Conservation (phyloP, 495 filamentous ascomycete genomes). For the Astrocystis sublimbata region DNA sequence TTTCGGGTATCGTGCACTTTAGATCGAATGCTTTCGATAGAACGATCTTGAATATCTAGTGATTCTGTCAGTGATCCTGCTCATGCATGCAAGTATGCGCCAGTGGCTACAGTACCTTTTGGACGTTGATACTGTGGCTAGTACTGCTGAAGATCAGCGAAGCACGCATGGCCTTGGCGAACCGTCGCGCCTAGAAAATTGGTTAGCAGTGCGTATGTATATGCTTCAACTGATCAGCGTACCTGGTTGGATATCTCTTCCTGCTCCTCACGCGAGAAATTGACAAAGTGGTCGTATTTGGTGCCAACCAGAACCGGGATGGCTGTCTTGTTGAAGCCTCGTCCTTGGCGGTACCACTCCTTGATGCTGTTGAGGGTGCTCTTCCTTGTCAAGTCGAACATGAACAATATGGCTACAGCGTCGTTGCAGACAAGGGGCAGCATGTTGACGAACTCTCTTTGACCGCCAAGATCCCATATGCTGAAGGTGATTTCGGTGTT, state of each 20-base stretch:
- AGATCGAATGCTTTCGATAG: slow-evolving; percentile 97
- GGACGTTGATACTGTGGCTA: slow-evolving; percentile 98
- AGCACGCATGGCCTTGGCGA: slow-evolving; percentile 97
- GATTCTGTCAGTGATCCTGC: neutral
- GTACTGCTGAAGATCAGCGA: slow-evolving; percentile 97
- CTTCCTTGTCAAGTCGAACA: slow-evolving; percentile 98
- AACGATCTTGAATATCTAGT: slow-evolving; percentile 98
- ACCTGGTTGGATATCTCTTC: slow-evolving; percentile 97
- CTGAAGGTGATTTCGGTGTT: slow-evolving; percentile 99
- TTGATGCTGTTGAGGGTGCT: slow-evolving; percentile 98
- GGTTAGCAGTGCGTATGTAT: slow-evolving; percentile 14
- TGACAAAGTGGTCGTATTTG: slow-evolving; percentile 99
- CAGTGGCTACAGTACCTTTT: slow-evolving; percentile 66
- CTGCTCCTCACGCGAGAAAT: slow-evolving; percentile 94
- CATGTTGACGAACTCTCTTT: slow-evolving; percentile 99
- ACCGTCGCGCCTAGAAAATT: slow-evolving; percentile 75
- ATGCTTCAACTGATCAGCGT: slow-evolving; percentile 19
- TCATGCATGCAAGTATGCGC: slow-evolving; percentile 8
- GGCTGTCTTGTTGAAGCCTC: slow-evolving; percentile 98
- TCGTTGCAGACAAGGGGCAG: slow-evolving; percentile 97
- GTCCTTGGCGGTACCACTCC: slow-evolving; percentile 98
- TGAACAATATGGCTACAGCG: slow-evolving; percentile 96
- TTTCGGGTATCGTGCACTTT: slow-evolving; percentile 98
- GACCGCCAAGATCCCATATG: slow-evolving; percentile 97
- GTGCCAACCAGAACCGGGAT: slow-evolving; percentile 96